These are phyloP conservation scores for Umbelopsis vinacea DNA, from an alignment of 192 early-diverging fungal species.

Conservation along the genomic window DNA sequence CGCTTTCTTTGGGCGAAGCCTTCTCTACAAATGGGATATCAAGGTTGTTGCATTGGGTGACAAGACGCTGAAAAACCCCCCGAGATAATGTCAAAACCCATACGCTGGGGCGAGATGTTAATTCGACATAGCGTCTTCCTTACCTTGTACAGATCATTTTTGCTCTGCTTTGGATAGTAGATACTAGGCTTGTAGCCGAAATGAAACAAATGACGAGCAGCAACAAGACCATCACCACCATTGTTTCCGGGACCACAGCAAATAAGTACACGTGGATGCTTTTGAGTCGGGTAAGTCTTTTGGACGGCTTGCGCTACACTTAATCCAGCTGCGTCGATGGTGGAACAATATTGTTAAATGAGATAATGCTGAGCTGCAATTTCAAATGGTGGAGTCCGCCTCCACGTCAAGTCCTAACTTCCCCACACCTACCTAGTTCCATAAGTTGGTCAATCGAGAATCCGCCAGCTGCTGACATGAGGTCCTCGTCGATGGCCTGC, in stretches of 20 bases:
- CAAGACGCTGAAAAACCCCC: conserved; percentile 50
- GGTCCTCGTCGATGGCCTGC: conserved; percentile 77
- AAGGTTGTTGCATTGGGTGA: conserved; percentile 73
- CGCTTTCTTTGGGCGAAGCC: conserved; percentile 29
- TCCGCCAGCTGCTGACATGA: conserved; percentile 79
- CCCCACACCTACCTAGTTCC: conserved; percentile 54
- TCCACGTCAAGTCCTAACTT: background rate
- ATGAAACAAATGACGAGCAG: conserved; percentile 87
- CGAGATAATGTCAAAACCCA: conserved; percentile 2
- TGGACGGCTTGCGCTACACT: conserved; percentile 87
- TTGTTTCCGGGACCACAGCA: conserved; percentile 87
- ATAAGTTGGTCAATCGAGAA: conserved; percentile 90
- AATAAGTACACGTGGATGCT: conserved; percentile 61
- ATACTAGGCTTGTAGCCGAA: conserved; percentile 85
- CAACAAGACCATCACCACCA: conserved; percentile 96
- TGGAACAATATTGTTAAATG: conserved; percentile 22
- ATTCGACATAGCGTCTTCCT: background rate
- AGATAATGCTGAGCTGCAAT: conserved; percentile 20
- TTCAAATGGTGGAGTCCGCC: background rate
- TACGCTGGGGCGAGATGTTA: background rate
- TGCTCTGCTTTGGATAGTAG: conserved; percentile 81
- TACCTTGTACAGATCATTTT: conserved; percentile 75
- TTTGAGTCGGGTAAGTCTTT: conserved; percentile 63
- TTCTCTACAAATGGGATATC: conserved; percentile 63
- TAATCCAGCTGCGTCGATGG: conserved; percentile 72